These are phyloP conservation scores for Sphagnurus paluster DNA, from an alignment of 1,284 basidiomycete genomes.

Conservation along the genomic window DNA sequence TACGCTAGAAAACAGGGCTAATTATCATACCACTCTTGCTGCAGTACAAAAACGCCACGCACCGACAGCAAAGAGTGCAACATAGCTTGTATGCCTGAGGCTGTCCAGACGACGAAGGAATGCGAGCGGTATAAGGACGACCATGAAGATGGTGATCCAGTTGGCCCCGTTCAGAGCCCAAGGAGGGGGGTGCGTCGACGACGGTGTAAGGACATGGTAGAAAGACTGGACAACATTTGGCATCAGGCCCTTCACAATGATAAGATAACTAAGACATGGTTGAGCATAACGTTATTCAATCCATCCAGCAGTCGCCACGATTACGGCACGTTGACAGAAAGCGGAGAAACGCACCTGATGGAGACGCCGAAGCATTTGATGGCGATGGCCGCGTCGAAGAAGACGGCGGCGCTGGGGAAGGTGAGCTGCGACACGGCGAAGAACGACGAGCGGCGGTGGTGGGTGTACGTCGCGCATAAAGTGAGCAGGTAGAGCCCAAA, in stretches of 20 bases:
- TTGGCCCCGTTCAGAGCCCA: slow-evolving; percentile 78
- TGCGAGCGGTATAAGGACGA: slow-evolving; percentile 84
- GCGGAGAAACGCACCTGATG: slow-evolving; percentile 62
- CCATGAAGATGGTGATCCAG: slow-evolving; percentile 85
- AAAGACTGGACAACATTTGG: slow-evolving; percentile 90
- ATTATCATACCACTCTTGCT: not conserved
- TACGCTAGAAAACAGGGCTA: slow-evolving; percentile 49
- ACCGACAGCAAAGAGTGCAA: slow-evolving; percentile 87
- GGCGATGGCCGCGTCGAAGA: slow-evolving; percentile 93
- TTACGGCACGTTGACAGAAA: slow-evolving; percentile 1
- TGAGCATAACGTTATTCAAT: not conserved
- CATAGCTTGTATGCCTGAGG: slow-evolving; percentile 80
- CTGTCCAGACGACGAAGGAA: slow-evolving; percentile 87
- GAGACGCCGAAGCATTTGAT: slow-evolving; percentile 97
- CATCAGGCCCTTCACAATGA: slow-evolving; percentile 93
- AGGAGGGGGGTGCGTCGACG: slow-evolving; percentile 61
- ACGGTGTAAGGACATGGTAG: slow-evolving; percentile 73
- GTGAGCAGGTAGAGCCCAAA: slow-evolving; percentile 93
- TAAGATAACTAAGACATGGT: slow-evolving; percentile 66
- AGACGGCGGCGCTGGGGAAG: slow-evolving; percentile 80
- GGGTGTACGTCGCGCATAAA: slow-evolving; percentile 79
- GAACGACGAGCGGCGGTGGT: slow-evolving; percentile 81
- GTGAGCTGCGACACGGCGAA: slow-evolving; percentile 86
- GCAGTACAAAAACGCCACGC: slow-evolving; percentile 26
- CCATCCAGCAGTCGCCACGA: not conserved